Percentiles rank a stretch among this genome's conserved stretches.
These are phyloP conservation scores for Trametes gibbosa DNA, from an alignment of 768 basidiomycete species.

Conservation along the genomic window DNA sequence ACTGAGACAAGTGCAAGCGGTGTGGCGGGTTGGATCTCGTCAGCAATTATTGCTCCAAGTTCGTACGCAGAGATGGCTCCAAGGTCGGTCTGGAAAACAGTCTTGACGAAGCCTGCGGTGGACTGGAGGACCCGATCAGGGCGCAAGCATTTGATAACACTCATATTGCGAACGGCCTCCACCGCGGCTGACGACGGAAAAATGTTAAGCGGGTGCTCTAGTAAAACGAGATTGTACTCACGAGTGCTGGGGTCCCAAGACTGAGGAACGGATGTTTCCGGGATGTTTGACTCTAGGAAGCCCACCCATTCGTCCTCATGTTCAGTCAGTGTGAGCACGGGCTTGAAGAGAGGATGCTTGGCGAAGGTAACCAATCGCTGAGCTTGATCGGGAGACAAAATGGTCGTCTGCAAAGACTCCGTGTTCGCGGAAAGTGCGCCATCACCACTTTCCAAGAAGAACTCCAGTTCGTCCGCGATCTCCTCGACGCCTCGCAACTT, in stretches of 20 bases:
- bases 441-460: slow-evolving; percentile 87
- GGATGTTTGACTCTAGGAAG: slow-evolving; percentile 65
- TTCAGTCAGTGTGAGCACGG: slow-evolving; percentile 61
- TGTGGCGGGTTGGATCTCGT: slow-evolving; percentile 77
- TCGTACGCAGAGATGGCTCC: slow-evolving; percentile 71
- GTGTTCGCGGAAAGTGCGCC: slow-evolving; percentile 44
- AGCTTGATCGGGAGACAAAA: slow-evolving; percentile 67
- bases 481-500: slow-evolving; percentile 80
- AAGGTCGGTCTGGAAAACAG: slow-evolving; percentile 81
- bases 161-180: slow-evolving; percentile 70
- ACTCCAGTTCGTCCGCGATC: slow-evolving; percentile 82
- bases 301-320: slow-evolving; percentile 65
- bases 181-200: slow-evolving; percentile 50
- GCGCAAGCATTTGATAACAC: slow-evolving; percentile 87
- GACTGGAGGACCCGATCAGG: slow-evolving; percentile 90
- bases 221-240: slow-evolving; percentile 40
- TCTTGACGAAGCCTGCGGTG: slow-evolving; percentile 68
- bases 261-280: slow-evolving; percentile 69
- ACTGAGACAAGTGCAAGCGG: slow-evolving; percentile 92
- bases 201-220: slow-evolving; percentile 15
- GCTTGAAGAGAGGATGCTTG: slow-evolving; percentile 73
- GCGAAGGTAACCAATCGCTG: slow-evolving; percentile 69
- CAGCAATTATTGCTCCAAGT: slow-evolving; percentile 69
- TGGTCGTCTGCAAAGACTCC: slow-evolving; percentile 38
- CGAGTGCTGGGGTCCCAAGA: slow-evolving; percentile 79